A percentile compares a stretch with the other conserved stretches of the same genome.
Conservation (phyloP, 75 land plant genomes). For the Cunninghamia lanceolata region DNA sequence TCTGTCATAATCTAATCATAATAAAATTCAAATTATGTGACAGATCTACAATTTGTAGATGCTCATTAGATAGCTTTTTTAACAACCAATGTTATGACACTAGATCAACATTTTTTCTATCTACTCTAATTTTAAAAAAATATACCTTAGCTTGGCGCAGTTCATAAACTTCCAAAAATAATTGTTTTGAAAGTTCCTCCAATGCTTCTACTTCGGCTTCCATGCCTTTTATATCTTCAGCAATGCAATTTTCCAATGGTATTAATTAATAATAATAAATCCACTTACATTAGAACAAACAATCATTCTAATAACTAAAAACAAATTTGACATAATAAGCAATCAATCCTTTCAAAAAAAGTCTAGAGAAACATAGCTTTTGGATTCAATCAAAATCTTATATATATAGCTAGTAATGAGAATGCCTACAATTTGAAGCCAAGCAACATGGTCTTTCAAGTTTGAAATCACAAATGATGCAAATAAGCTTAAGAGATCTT, state of each 20-base stretch:
- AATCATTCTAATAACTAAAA: not conserved
- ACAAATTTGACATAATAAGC: not conserved
- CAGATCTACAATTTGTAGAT: not conserved
- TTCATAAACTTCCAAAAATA: conserved; percentile 86
- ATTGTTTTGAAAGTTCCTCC: conserved; percentile 86
- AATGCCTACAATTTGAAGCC: not conserved
- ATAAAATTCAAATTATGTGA: not conserved
- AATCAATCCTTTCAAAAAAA: not conserved
- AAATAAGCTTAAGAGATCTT: not conserved
- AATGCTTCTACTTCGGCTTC: conserved; percentile 82
- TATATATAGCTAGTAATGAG: not conserved
- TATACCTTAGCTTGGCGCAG: conserved; percentile 85
- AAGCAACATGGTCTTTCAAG: not conserved
- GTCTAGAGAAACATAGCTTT: not conserved
- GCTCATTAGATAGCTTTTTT: not conserved
- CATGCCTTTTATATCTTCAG: conserved; percentile 70
- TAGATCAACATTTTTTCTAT: not conserved
- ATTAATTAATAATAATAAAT: not conserved
- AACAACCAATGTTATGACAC: not conserved
- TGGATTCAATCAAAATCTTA: not conserved
- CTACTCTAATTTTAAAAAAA: not conserved
- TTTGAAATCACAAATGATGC: not conserved
- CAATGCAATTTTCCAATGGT: not conserved
- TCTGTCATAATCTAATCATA: not conserved
- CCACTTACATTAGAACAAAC: not conserved